These are phyloP conservation scores for Kentomonas sorsogonicus DNA, from an alignment of 208 protist genomes.

Conservation along the genomic window DNA sequence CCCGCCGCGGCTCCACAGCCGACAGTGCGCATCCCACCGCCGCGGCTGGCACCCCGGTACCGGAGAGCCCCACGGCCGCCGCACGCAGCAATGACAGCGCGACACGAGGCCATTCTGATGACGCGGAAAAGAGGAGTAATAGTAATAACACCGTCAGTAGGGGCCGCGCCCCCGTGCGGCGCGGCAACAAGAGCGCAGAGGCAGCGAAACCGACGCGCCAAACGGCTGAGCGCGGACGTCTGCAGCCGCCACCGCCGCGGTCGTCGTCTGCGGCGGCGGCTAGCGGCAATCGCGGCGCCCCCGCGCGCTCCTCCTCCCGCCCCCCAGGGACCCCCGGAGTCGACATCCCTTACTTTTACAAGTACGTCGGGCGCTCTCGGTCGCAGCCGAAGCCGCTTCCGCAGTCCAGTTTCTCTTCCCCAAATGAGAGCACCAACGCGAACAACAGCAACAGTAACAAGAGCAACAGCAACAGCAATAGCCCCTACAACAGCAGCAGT, in stretches of 20 bases:
- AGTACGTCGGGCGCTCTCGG: too few species aligned
- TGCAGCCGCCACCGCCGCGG: neutral
- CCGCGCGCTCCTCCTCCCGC: too few species aligned
- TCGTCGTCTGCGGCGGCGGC: neutral
- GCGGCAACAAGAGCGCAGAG: neutral
- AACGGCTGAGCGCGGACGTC: neutral
- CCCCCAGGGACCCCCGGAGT: too few species aligned
- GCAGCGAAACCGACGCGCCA: neutral
- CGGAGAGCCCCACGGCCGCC: neutral
- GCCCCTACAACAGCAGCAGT: too few species aligned
- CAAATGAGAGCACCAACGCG: too few species aligned
- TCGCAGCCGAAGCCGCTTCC: too few species aligned
- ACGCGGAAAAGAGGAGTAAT: neutral
- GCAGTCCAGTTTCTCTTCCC: too few species aligned
- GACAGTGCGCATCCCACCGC: neutral
- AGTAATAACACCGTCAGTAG: neutral
- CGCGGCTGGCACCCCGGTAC: neutral
- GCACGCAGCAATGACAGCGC: neutral
- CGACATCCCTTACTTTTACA: too few species aligned
- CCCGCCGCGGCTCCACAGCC: neutral
- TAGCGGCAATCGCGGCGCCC: neutral
- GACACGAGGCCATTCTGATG: neutral
- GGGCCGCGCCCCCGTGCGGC: neutral
- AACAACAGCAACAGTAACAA: too few species aligned
- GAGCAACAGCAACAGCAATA: too few species aligned